Conservation (phyloP, 2,329 filamentous ascomycete genomes). For the Thermothelomyces thermophilus region DNA sequence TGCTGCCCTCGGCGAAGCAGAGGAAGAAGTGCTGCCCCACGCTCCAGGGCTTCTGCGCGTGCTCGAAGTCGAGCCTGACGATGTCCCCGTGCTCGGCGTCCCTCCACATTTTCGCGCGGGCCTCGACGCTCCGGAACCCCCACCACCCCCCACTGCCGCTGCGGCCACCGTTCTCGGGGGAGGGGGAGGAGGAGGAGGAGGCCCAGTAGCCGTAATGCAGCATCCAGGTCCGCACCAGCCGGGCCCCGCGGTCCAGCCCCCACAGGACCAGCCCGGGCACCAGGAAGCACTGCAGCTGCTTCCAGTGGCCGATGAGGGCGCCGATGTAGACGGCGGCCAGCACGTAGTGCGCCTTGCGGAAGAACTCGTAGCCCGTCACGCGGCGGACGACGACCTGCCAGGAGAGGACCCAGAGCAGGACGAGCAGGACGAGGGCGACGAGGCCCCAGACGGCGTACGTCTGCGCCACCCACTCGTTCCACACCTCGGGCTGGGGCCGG, state of each 20-base stretch:
- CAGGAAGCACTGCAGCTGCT: slow-evolving; percentile 60
- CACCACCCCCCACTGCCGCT: slow-evolving; percentile 30
- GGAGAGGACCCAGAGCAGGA: slow-evolving; percentile 55
- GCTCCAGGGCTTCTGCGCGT: slow-evolving; percentile 54
- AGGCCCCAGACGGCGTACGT: slow-evolving; percentile 68
- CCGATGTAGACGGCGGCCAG: slow-evolving; percentile 69
- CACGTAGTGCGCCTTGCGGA: slow-evolving; percentile 67
- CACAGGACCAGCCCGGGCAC: slow-evolving; percentile 60
- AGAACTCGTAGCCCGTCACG: slow-evolving; percentile 68
- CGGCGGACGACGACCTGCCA: slow-evolving; percentile 50
- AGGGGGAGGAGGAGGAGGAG: too few relatives aligned
- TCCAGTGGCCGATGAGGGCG: slow-evolving; percentile 71
- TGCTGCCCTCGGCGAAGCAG: slow-evolving; percentile 57
- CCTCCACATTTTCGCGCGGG: slow-evolving; percentile 46
- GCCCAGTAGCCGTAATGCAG: slow-evolving; percentile 53
- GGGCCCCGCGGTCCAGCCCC: slow-evolving; percentile 55
- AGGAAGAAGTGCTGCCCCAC: slow-evolving; percentile 68
- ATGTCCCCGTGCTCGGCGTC: slow-evolving; percentile 54
- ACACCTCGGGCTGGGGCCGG: slow-evolving; percentile 60
- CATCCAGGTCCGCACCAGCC: slow-evolving; percentile 51
- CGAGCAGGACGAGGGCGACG: slow-evolving; percentile 59
- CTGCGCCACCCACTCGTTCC: slow-evolving; percentile 51
- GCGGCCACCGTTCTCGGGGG: background rate
- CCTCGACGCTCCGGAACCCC: slow-evolving; percentile 50
- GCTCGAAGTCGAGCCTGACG: slow-evolving; percentile 59